Base-by-base conservation (phyloP, 441 rosid species). In the Jatropha multifida region DNA sequence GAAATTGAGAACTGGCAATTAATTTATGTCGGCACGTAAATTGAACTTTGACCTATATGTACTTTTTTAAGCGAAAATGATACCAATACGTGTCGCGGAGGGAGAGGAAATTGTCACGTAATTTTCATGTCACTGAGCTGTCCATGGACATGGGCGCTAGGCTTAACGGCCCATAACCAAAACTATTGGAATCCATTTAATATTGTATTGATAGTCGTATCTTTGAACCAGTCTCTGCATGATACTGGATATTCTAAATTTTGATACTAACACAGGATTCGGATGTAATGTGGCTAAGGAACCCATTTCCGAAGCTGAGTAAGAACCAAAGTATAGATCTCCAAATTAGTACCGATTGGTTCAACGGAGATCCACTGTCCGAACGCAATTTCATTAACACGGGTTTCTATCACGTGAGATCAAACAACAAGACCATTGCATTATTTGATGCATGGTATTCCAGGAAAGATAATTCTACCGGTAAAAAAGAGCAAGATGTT, bases 221-320 rank as follows among this genome's bases (percentile, higher is more conserved):
- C 7, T 42, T 42, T 42, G 46, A 42, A 42, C 46, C 46, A 32
- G 32, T 32, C 32, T 32, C 32, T 32, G 32, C 32, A 32, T 32
- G 32, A 32, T 32, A 32, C 32, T 32, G 46, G 4, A 42, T 42
- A 42, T 42, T 42, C 46, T 42, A 42, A 42, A 5, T 42, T 8
- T 42, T 4, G 6, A 42, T 4, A 42, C 46, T 1, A 52, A 18
- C 8, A 20, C 79, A 94, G 98, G 97, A 94, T 68, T 80, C 86
- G 6, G 98, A 94, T 38, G 87, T 92, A 1, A 72, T 94, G 91
- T 94, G 98, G 97, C 84, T 94, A 18, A 84, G 97, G 81, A 89
- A 79, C 62, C 98, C 98, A 8, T 82, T 89, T 54, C 0, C 58
- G 0, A 74, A 71, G 56, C 80, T 92, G 67, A 83, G 80, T 79